Evolutionary conservation across 306 rosid genomes (phyloP).

Genomic region (Quercus alba): DNA sequence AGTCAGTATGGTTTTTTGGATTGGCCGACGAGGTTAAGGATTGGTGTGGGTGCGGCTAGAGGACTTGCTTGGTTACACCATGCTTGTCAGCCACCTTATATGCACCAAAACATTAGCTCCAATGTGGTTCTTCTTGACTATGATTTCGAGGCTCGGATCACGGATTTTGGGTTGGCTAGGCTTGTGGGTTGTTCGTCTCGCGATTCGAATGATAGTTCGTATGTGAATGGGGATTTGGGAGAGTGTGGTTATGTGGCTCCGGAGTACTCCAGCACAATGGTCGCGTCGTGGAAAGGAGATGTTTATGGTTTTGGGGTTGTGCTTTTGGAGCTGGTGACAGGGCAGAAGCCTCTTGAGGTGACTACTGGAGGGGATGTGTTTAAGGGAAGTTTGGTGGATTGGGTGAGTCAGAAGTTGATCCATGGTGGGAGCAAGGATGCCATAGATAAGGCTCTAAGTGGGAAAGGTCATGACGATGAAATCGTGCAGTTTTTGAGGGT

Average conservation of each 20-base stretch:
- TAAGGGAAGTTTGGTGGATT: constrained; percentile 52
- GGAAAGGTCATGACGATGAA: constrained; percentile 46
- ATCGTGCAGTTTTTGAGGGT: constrained; percentile 46
- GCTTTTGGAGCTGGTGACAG: constrained; percentile 52
- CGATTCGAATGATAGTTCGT: constrained; percentile 48
- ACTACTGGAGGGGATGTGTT: constrained; percentile 37
- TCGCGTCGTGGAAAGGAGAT: constrained; percentile 51
- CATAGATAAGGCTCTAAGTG: constrained; percentile 43
- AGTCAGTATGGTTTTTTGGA: constrained; percentile 50
- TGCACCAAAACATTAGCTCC: constrained; percentile 56
- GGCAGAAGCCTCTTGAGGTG: constrained; percentile 50
- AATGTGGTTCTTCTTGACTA: constrained; percentile 52
- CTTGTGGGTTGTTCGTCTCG: constrained; percentile 31
- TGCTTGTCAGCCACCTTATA: constrained; percentile 46
- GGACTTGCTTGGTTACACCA: constrained; percentile 70
- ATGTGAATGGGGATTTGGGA: constrained; percentile 50
- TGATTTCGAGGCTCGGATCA: constrained; percentile 55
- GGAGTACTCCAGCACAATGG: constrained; percentile 55
- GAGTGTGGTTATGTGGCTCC: constrained; percentile 61
- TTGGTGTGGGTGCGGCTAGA: constrained; percentile 54
- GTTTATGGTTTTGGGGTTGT: constrained; percentile 58
- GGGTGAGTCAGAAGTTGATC: constrained; percentile 37
- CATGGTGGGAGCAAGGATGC: constrained; percentile 36
- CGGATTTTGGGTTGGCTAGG: constrained; percentile 50
- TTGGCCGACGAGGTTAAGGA: constrained; percentile 53